phyloP scores from a whole-genome alignment of 1,139 yeast species.

The Protomyces pachydermus region DNA sequence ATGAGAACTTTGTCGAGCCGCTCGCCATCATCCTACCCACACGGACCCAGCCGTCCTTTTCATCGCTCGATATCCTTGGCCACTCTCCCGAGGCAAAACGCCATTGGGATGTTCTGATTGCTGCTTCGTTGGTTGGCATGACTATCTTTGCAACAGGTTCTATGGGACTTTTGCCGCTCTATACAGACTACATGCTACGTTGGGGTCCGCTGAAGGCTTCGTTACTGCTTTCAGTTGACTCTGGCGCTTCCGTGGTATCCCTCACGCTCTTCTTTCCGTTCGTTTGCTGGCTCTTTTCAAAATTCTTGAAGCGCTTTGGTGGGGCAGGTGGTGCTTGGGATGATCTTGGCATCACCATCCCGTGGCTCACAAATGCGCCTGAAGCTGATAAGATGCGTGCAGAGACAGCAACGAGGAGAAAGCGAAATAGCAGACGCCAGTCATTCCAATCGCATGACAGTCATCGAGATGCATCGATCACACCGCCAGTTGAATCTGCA shows the following conservation, averaged over 20 bases:
- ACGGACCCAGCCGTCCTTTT: slow-evolving; percentile 9
- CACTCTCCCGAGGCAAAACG: slow-evolving; percentile 26
- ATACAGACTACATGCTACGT: slow-evolving; percentile 19
- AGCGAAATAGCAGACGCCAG: slow-evolving; percentile 6
- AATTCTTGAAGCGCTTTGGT: slow-evolving; percentile 27
- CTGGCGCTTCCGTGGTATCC: slow-evolving; percentile 26
- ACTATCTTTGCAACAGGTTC: slow-evolving; percentile 25
- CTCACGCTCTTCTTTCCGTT: slow-evolving; percentile 27
- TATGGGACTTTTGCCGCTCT: slow-evolving; percentile 26
- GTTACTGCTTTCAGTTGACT: slow-evolving; percentile 22
- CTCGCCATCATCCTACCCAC: slow-evolving; percentile 21
- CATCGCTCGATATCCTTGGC: slow-evolving; percentile 16
- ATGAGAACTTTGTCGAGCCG: slow-evolving; percentile 16
- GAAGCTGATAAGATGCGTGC: slow-evolving; percentile 9
- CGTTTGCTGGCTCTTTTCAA: slow-evolving; percentile 20
- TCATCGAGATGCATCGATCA: background rate
- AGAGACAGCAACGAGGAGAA: background rate
- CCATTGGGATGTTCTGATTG: slow-evolving; percentile 27
- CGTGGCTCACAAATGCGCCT: slow-evolving; percentile 7
- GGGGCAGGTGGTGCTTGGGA: slow-evolving; percentile 4
- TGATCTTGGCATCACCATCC: slow-evolving; percentile 11
- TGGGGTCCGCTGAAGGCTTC: slow-evolving; percentile 28
- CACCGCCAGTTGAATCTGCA: background rate
- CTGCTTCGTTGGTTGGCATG: slow-evolving; percentile 22
- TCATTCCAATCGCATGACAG: background rate